Conservation (phyloP, 1,284 basidiomycete genomes). For the Rhodotorula sp. region DNA sequence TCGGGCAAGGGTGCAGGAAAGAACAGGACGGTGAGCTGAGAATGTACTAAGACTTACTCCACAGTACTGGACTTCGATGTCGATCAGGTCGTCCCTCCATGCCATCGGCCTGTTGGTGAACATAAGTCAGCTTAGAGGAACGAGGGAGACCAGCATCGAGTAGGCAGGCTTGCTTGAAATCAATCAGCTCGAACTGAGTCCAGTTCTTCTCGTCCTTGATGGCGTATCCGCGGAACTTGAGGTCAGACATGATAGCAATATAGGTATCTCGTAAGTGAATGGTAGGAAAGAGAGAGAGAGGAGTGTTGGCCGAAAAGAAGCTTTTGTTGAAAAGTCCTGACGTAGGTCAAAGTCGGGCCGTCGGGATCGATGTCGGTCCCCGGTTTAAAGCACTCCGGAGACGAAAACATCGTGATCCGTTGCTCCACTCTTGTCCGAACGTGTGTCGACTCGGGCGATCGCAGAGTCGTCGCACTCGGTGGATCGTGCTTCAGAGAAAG, state of each 20-base stretch:
- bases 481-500: no score
- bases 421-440: no score
- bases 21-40: not conserved
- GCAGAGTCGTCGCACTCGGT: no score
- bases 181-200: conserved; percentile 29
- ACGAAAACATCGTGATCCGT: no score
- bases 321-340: not conserved
- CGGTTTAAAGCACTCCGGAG: no score
- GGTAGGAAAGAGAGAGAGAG: not conserved
- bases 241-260: conserved; percentile 9
- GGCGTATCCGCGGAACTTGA: conserved; percentile 40
- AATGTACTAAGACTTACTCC: not conserved
- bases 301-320: not conserved
- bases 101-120: conserved; percentile 30
- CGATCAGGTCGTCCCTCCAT: conserved; percentile 24
- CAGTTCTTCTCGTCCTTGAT: conserved; percentile 37
- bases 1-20: not conserved
- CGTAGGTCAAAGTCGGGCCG: not conserved
- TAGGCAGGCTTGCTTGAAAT: no score
- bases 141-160: not conserved
- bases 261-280: not conserved
- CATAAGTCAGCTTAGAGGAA: not conserved
- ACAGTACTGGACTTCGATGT: conserved; percentile 31
- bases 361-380: no score
- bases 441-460: no score